Conservation (phyloP, 2,329 filamentous ascomycete species). For the Orbilia blumenaviensis region DNA sequence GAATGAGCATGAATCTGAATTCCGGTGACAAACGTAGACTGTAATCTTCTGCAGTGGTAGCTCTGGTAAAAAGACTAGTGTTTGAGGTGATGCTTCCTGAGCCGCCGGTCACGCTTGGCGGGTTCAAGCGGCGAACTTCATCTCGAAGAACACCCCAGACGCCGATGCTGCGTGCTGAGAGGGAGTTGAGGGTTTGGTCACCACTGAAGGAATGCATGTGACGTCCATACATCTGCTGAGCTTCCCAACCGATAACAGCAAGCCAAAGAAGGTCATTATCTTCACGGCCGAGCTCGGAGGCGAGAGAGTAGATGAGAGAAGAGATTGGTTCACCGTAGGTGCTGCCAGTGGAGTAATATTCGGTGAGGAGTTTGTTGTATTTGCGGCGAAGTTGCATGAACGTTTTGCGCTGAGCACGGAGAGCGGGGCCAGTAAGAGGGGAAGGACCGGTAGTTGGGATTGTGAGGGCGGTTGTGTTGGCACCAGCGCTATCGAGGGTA, state of each 20-base stretch:
- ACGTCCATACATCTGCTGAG: slow-evolving; percentile 87
- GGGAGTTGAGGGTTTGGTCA: slow-evolving; percentile 65
- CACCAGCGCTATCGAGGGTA: slow-evolving; percentile 57
- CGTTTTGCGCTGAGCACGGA: slow-evolving; percentile 69
- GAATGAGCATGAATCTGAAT: slow-evolving; percentile 87
- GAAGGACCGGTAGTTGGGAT: slow-evolving; percentile 73
- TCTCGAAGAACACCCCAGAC: slow-evolving; percentile 88
- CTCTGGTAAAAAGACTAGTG: slow-evolving; percentile 71
- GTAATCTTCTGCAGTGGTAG: slow-evolving; percentile 82
- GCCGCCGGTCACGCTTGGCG: slow-evolving; percentile 63
- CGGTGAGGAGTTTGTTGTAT: slow-evolving; percentile 77
- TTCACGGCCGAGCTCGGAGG: slow-evolving; percentile 92
- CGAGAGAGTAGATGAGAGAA: slow-evolving; percentile 91
- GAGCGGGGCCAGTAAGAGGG: slow-evolving; percentile 73
- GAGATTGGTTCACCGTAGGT: slow-evolving; percentile 96
- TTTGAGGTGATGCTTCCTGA: slow-evolving; percentile 63
- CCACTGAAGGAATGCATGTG: slow-evolving; percentile 73
- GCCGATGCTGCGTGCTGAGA: slow-evolving; percentile 43
- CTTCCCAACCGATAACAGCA: slow-evolving; percentile 92
- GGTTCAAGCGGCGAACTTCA: slow-evolving; percentile 92
- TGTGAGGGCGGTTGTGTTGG: not conserved
- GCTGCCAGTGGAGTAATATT: slow-evolving; percentile 85
- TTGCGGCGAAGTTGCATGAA: slow-evolving; percentile 78
- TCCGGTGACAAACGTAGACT: slow-evolving; percentile 93
- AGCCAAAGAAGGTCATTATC: slow-evolving; percentile 97